Conservation (phyloP, 2,329 filamentous ascomycete genomes). For the Fusarium scirpi region DNA sequence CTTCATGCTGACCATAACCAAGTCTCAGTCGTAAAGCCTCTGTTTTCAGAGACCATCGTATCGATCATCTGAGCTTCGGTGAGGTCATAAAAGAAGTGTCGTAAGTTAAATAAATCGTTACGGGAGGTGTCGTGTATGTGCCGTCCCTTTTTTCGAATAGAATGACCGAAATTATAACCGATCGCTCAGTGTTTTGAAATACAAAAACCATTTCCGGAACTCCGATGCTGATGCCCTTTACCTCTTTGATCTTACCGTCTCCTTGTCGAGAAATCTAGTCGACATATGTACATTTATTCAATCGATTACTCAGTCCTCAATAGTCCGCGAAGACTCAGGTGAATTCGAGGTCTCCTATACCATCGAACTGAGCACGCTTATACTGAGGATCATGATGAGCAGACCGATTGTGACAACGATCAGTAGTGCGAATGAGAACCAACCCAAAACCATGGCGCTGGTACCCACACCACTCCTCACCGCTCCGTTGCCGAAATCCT, state of each 20-base stretch:
- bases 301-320: conserved; percentile 33
- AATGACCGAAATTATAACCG: conserved; percentile 43
- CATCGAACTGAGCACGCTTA: conserved; percentile 78
- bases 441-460: conserved; percentile 94
- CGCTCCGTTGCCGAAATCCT: conserved; percentile 91
- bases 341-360: conserved; percentile 46
- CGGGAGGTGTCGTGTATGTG: conserved; percentile 25
- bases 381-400: conserved; percentile 96
- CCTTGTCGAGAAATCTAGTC: conserved; percentile 29
- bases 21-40: conserved; percentile 14
- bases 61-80: conserved; percentile 10
- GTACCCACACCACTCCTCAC: conserved; percentile 91
- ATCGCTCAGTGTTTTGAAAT: conserved; percentile 39
- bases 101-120: conserved; percentile 15
- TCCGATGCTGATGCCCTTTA: conserved; percentile 53
- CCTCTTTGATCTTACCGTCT: conserved; percentile 41
- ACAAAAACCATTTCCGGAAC: conserved; percentile 47
- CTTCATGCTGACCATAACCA: conserved; percentile 4
- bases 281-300: conserved; percentile 44
- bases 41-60: conserved; percentile 36
- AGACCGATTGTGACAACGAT: conserved; percentile 96
- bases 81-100: not conserved
- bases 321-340: conserved; percentile 30
- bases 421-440: conserved; percentile 94
- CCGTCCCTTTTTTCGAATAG: conserved; percentile 34